phyloP scores from a whole-genome alignment of 345 rosid species.

The Zanthoxylum bungeanum region DNA sequence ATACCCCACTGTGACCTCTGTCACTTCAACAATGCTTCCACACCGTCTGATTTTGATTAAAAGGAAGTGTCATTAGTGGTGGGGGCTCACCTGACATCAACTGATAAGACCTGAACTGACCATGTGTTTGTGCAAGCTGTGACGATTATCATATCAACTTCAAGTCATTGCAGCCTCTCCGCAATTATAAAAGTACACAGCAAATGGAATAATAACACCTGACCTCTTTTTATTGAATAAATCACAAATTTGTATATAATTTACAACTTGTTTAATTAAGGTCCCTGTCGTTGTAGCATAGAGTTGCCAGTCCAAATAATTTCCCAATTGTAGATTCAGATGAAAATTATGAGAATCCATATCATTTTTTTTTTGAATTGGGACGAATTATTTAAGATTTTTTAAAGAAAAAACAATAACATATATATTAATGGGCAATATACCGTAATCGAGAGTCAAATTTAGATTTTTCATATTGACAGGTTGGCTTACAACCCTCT shows the following conservation, averaged over 20 bases:
- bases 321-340: too few relatives aligned
- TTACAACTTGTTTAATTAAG: too few relatives aligned
- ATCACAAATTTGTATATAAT: background rate
- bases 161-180: conserved; percentile 19
- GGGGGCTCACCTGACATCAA: background rate
- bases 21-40: background rate
- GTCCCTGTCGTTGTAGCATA: background rate
- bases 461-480: too few relatives aligned
- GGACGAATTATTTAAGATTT: too few relatives aligned
- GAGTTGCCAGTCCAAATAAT: too few relatives aligned
- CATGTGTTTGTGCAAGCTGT: background rate
- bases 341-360: too few relatives aligned
- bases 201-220: background rate
- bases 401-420: too few relatives aligned
- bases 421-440: too few relatives aligned
- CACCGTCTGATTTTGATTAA: conserved; percentile 21
- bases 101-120: conserved; percentile 16
- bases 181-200: conserved; percentile 25
- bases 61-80: conserved; percentile 6
- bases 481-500: too few relatives aligned
- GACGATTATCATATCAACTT: background rate
- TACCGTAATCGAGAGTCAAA: too few relatives aligned
- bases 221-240: background rate
- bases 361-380: too few relatives aligned
- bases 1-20: conserved; percentile 10